phyloP scores from a whole-genome alignment of 805 yeast genomes.

The Pichia nanzhaoensis region DNA sequence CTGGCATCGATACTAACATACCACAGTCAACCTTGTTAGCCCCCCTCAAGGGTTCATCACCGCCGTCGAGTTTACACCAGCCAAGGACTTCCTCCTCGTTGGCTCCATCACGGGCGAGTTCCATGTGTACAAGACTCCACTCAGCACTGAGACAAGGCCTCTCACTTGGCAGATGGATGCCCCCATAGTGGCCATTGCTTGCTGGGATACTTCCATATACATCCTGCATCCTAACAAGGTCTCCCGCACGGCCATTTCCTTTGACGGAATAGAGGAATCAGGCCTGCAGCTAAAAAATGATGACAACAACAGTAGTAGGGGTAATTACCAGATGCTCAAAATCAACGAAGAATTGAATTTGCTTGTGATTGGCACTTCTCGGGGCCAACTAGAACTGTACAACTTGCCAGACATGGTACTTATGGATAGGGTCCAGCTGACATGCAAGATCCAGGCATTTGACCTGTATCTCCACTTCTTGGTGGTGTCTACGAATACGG shows the following conservation, averaged over 20 bases:
- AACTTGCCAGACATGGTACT: constrained; percentile 17
- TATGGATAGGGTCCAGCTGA: not conserved
- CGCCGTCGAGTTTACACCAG: not conserved
- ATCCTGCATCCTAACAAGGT: not conserved
- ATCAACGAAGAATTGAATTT: constrained; percentile 2
- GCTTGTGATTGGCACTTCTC: not conserved
- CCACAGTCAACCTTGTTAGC: not conserved
- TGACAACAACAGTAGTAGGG: too few relatives aligned
- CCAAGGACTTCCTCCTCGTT: not conserved
- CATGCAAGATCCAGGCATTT: constrained; percentile 52
- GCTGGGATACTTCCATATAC: not conserved
- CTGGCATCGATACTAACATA: not conserved
- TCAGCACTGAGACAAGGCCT: not conserved
- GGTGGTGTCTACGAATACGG: constrained; percentile 42
- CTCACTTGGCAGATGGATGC: not conserved
- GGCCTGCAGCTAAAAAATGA: too few relatives aligned
- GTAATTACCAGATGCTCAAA: not conserved
- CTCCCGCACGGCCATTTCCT: not conserved
- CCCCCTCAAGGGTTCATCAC: constrained; percentile 3
- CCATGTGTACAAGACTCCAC: not conserved
- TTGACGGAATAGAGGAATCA: too few relatives aligned
- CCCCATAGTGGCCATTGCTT: not conserved
- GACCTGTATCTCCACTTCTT: constrained; percentile 41
- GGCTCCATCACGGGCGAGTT: constrained; percentile 1
- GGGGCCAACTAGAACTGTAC: not conserved